These are phyloP conservation scores for Teunomyces panamensis DNA, from an alignment of 805 yeast genomes.

Conservation along the genomic window DNA sequence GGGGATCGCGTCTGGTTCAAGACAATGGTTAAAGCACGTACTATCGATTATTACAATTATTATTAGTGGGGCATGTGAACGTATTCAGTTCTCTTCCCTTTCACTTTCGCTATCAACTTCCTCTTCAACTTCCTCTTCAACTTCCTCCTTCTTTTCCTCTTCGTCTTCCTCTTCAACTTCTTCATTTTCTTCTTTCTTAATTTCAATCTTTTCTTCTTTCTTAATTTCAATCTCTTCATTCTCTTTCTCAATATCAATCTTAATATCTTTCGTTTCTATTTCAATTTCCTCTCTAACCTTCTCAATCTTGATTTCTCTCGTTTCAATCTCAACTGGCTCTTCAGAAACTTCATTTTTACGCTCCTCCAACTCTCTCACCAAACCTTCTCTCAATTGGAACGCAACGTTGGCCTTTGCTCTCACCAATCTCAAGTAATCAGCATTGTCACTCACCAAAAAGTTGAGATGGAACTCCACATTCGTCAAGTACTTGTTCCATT, in stretches of 20 bases:
- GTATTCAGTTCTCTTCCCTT: not conserved
- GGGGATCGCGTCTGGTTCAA: no score
- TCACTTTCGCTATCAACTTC: not conserved
- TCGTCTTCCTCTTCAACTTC: not conserved
- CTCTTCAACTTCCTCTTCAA: slow-evolving; percentile 2
- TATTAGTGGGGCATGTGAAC: no score
- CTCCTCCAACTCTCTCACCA: slow-evolving; percentile 13
- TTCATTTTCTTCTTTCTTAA: not conserved
- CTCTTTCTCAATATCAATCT: not conserved
- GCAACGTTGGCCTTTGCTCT: slow-evolving; percentile 45
- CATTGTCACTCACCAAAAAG: slow-evolving; percentile 56
- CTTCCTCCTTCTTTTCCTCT: not conserved
- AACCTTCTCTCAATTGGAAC: slow-evolving; percentile 36
- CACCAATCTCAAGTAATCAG: slow-evolving; percentile 47
- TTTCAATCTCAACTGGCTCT: not conserved
- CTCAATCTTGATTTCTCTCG: not conserved
- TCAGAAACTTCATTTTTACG: slow-evolving; percentile 5
- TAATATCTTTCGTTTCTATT: not conserved
- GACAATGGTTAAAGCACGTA: no score
- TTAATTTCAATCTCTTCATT: not conserved
- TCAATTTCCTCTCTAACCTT: not conserved
- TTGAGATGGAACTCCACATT: slow-evolving; percentile 46
- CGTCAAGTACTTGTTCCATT: slow-evolving; percentile 32
- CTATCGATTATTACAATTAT: no score
- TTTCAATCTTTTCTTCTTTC: not conserved